Conservation (phyloP, 1,284 basidiomycete genomes). For the Irpex rosettiformis region DNA sequence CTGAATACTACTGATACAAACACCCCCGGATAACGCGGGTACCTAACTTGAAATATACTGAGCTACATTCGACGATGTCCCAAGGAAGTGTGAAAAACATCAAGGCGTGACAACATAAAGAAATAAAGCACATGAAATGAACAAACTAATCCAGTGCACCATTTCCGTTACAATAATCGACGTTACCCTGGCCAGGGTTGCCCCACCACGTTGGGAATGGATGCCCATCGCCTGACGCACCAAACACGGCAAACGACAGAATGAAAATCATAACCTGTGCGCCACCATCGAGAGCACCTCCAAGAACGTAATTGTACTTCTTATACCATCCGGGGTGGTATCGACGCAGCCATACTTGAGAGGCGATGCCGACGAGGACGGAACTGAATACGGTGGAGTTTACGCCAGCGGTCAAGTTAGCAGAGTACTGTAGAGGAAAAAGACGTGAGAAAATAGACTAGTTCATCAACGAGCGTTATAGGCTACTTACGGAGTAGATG, state of each 20-base stretch:
- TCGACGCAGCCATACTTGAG: slow-evolving; percentile 55
- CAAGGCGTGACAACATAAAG: not conserved
- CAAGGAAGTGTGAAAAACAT: not conserved
- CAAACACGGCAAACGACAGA: slow-evolving; percentile 66
- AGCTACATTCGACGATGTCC: not conserved
- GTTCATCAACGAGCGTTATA: not conserved
- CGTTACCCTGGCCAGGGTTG: slow-evolving; percentile 48
- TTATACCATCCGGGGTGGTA: slow-evolving; percentile 53
- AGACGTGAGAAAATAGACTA: slow-evolving; percentile 5
- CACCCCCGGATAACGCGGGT: no score
- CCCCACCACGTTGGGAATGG: slow-evolving; percentile 59
- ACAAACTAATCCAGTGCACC: slow-evolving; percentile 36
- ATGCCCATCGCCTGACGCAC: slow-evolving; percentile 48
- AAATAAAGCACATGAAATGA: not conserved
- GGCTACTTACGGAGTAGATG: slow-evolving; percentile 44
- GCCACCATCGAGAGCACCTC: slow-evolving; percentile 66
- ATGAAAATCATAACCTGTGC: slow-evolving; percentile 67
- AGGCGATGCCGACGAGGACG: slow-evolving; percentile 53
- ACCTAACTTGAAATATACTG: not conserved
- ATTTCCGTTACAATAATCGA: slow-evolving; percentile 59
- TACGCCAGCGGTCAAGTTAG: slow-evolving; percentile 43
- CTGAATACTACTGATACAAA: no score
- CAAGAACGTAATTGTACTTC: slow-evolving; percentile 69
- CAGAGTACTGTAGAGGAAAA: slow-evolving; percentile 34
- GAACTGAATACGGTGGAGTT: slow-evolving; percentile 48